Percentiles rank a stretch among this genome's conserved stretches.
Conservation (phyloP, 23 red algal species). For the Chondrus crispus region DNA sequence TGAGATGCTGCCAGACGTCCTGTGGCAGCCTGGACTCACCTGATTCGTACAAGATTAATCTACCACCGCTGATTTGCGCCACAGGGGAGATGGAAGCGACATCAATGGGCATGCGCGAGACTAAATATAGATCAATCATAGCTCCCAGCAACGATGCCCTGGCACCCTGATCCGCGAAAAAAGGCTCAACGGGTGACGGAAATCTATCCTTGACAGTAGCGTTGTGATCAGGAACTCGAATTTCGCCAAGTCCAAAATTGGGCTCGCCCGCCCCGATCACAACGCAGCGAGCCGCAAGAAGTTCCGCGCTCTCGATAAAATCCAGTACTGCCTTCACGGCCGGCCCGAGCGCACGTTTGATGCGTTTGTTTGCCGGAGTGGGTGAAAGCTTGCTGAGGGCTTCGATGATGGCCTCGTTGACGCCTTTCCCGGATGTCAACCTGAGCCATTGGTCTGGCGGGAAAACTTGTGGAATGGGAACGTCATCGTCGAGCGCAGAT, state of each 20-base stretch:
- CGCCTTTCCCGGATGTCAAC: not conserved
- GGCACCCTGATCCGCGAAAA: slow-evolving; percentile 33
- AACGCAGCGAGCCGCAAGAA: slow-evolving; percentile 30
- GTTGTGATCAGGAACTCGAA: not conserved
- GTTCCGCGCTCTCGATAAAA: slow-evolving; percentile 36
- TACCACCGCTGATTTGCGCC: slow-evolving; percentile 43
- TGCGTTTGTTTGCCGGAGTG: not conserved
- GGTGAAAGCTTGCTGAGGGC: not conserved
- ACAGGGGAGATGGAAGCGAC: slow-evolving; percentile 28
- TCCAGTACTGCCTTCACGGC: slow-evolving; percentile 35
- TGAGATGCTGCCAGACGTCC: slow-evolving; percentile 62
- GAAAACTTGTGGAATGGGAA: slow-evolving; percentile 19
- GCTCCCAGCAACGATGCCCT: slow-evolving; percentile 32
- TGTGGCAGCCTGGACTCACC: not conserved
- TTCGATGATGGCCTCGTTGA: not conserved
- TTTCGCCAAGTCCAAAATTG: slow-evolving; percentile 12
- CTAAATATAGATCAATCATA: slow-evolving; percentile 53
- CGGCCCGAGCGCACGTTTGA: not conserved
- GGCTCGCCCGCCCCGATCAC: slow-evolving; percentile 36
- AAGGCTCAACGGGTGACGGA: not conserved
- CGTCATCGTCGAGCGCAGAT: not conserved
- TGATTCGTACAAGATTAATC: slow-evolving; percentile 24
- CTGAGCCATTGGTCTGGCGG: slow-evolving; percentile 56
- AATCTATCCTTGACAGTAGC: not conserved
- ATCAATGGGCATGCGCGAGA: not conserved